Evolutionary conservation across 176 grass and related monocot species (phyloP).

Genomic region (Avena insularis): DNA sequence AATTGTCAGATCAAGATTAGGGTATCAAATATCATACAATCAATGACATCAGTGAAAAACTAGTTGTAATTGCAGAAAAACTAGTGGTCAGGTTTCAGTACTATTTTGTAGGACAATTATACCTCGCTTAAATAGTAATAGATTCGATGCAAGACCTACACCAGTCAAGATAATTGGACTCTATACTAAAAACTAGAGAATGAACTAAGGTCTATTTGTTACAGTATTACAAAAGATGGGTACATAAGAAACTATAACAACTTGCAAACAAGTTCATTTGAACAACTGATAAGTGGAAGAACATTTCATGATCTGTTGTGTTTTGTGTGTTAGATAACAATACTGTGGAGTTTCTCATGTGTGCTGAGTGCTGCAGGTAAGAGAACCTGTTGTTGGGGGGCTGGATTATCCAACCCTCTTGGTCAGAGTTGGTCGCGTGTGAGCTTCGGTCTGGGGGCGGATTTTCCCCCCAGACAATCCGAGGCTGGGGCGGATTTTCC

Average conservation of each 20-base stretch:
- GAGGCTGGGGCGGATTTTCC: no score
- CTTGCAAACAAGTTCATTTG: background rate
- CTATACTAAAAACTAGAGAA: background rate
- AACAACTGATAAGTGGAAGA: no score
- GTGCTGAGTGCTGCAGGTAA: no score
- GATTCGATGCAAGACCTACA: background rate
- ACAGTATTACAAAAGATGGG: background rate
- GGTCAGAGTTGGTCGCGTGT: no score
- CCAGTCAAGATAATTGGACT: background rate
- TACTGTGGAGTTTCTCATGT: no score
- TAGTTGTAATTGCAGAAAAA: background rate
- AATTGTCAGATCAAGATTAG: conserved; percentile 28
- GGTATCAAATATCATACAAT: conserved; percentile 24
- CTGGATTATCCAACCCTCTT: no score
- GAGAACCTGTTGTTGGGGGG: no score
- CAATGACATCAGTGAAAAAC: background rate
- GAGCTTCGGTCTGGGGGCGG: no score
- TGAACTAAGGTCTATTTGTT: background rate
- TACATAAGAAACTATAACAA: background rate
- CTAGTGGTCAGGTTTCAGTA: no score
- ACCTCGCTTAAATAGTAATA: background rate
- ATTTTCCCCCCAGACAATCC: no score
- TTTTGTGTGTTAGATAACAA: no score
- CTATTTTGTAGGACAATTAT: background rate
- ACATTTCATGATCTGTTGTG: no score